These are phyloP conservation scores for Nakazawaea wickerhamii DNA, from an alignment of 805 yeast species.

Conservation along the genomic window DNA sequence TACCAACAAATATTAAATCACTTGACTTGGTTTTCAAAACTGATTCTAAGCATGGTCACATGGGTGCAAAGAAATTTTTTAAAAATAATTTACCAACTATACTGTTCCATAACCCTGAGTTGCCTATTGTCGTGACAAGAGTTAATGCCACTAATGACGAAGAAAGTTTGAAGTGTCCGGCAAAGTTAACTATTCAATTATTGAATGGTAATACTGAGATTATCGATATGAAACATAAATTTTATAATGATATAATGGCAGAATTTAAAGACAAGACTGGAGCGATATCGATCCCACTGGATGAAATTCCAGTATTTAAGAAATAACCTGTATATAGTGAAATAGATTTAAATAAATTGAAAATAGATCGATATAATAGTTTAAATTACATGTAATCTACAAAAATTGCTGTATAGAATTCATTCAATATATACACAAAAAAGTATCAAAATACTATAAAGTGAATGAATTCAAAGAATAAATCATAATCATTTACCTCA, in stretches of 20 bases:
- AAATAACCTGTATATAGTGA: not conserved
- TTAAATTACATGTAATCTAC: too few species aligned
- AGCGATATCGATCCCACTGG: constrained; percentile 45
- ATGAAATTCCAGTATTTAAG: constrained; percentile 31
- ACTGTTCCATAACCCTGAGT: constrained; percentile 74
- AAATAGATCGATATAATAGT: too few species aligned
- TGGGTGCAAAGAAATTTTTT: constrained; percentile 76
- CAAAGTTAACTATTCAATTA: constrained; percentile 36
- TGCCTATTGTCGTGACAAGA: constrained; percentile 57
- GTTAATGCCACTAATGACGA: constrained; percentile 38
- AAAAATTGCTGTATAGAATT: not conserved
- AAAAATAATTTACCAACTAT: constrained; percentile 66
- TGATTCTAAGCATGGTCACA: constrained; percentile 45
- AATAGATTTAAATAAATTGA: not conserved
- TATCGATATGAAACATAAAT: constrained; percentile 50
- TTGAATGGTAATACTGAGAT: constrained; percentile 31
- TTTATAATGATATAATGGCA: constrained; percentile 47
- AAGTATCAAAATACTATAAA: not conserved
- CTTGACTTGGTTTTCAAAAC: constrained; percentile 51
- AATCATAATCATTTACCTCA: not conserved
- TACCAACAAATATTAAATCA: constrained; percentile 31
- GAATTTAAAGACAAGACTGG: constrained; percentile 46
- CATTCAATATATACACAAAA: not conserved
- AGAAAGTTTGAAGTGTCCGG: constrained; percentile 40
- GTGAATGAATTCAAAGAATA: not conserved